Conservation (phyloP, 106 monocot genomes). For the Alisma plantagoaquatica region DNA sequence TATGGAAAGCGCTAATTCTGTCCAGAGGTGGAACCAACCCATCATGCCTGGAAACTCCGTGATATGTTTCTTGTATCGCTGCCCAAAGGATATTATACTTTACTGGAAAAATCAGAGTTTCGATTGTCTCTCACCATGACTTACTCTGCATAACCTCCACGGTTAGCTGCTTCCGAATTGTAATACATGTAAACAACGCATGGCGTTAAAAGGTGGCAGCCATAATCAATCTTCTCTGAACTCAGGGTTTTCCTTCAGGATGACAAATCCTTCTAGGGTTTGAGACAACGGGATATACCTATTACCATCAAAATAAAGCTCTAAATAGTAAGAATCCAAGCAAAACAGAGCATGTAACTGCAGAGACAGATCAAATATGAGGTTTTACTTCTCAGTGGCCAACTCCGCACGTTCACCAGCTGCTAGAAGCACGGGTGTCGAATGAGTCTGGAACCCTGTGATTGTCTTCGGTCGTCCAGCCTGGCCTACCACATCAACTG, state of each 20-base stretch:
- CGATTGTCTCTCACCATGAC: too few relatives aligned
- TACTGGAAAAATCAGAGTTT: too few relatives aligned
- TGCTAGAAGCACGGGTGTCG: slow-evolving; percentile 86
- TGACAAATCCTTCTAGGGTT: slow-evolving; percentile 92
- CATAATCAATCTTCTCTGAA: slow-evolving; percentile 69
- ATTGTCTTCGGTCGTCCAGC: slow-evolving; percentile 94
- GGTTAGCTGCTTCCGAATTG: too few relatives aligned
- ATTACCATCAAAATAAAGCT: background rate
- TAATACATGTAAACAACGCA: too few relatives aligned
- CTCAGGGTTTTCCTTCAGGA: slow-evolving; percentile 88
- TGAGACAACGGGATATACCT: slow-evolving; percentile 82
- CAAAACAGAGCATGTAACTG: background rate
- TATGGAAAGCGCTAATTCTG: too few relatives aligned
- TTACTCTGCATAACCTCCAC: too few relatives aligned
- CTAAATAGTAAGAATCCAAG: background rate
- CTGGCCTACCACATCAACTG: slow-evolving; percentile 94
- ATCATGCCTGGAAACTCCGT: too few relatives aligned
- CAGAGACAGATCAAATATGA: background rate
- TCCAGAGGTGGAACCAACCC: too few relatives aligned
- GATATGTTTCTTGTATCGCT: too few relatives aligned
- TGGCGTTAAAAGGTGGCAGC: too few relatives aligned
- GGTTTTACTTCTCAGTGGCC: slow-evolving; percentile 86
- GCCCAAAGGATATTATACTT: too few relatives aligned
- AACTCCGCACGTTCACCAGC: slow-evolving; percentile 97
- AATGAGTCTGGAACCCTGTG: slow-evolving; percentile 96